phyloP scores from a whole-genome alignment of 176 grass and related monocot species.

The Hordeum marinum region DNA sequence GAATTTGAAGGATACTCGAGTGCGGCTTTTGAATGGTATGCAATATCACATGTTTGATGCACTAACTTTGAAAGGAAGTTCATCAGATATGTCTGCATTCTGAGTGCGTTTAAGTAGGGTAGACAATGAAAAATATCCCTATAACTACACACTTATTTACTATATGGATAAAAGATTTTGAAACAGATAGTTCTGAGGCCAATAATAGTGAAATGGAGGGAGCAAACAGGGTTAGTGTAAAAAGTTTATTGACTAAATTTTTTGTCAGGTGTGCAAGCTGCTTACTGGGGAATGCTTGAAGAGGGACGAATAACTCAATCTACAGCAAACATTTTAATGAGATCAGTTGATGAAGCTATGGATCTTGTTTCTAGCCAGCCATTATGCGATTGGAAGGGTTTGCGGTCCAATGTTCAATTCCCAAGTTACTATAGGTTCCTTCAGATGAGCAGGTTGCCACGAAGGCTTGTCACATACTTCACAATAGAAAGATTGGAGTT shows the following conservation, averaged over 20 bases:
- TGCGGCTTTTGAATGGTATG: slow-evolving; percentile 88
- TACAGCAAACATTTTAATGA: slow-evolving; percentile 79
- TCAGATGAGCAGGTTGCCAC: slow-evolving; percentile 73
- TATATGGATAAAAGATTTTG: not conserved
- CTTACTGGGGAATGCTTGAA: slow-evolving; percentile 97
- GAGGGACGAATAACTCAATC: slow-evolving; percentile 86
- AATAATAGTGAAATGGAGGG: too few species aligned
- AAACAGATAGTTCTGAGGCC: not conserved
- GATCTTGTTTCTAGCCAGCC: slow-evolving; percentile 61
- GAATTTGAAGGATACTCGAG: slow-evolving; percentile 64
- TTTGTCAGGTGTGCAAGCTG: slow-evolving; percentile 71
- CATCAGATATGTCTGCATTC: too few species aligned
- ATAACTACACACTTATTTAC: not conserved
- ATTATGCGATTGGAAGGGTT: slow-evolving; percentile 79
- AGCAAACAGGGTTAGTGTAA: not conserved
- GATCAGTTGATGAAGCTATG: slow-evolving; percentile 98
- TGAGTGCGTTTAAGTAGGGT: not conserved
- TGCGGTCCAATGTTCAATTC: slow-evolving; percentile 73
- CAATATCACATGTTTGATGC: not conserved
- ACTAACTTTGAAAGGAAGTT: too few species aligned
- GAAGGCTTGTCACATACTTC: slow-evolving; percentile 71
- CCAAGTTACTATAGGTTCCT: slow-evolving; percentile 76
- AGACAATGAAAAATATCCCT: not conserved
- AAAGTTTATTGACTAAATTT: not conserved
- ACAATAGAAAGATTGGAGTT: slow-evolving; percentile 84